These are phyloP conservation scores for Tolypocladium pustulatum DNA, from an alignment of 2,329 filamentous ascomycete genomes.

Conservation along the genomic window DNA sequence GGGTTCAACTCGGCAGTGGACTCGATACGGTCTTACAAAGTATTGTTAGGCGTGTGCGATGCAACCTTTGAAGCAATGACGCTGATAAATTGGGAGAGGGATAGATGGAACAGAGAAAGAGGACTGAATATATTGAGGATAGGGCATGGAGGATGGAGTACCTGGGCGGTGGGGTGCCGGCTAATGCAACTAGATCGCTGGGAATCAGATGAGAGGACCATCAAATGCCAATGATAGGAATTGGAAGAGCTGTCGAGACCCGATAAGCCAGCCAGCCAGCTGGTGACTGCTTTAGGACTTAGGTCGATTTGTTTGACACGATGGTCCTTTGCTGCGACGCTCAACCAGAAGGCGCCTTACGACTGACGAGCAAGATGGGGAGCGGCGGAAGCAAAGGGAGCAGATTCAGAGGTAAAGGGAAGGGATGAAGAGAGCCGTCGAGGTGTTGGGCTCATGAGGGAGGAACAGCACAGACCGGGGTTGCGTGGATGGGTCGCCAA, in stretches of 20 bases:
- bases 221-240: neutral
- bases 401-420: constrained; percentile 1
- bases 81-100: neutral
- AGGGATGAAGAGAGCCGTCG: constrained; percentile 2
- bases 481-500: constrained; percentile 1
- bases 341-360: constrained; percentile 1
- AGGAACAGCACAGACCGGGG: constrained; percentile 3
- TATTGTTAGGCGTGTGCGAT: neutral
- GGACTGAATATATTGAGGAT: neutral
- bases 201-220: neutral
- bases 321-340: neutral
- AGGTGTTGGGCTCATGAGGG: constrained; percentile 3
- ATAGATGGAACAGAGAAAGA: neutral
- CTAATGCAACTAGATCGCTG: neutral
- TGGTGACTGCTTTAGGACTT: neutral
- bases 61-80: neutral
- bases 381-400: neutral
- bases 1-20: neutral
- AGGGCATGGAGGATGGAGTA: neutral
- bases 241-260: neutral
- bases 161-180: neutral
- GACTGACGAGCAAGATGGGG: neutral
- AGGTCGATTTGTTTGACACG: neutral
- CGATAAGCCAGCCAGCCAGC: neutral
- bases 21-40: neutral